Base-by-base conservation (phyloP, 352 stramenopile genomes). In the Pythium scleroteichum region DNA sequence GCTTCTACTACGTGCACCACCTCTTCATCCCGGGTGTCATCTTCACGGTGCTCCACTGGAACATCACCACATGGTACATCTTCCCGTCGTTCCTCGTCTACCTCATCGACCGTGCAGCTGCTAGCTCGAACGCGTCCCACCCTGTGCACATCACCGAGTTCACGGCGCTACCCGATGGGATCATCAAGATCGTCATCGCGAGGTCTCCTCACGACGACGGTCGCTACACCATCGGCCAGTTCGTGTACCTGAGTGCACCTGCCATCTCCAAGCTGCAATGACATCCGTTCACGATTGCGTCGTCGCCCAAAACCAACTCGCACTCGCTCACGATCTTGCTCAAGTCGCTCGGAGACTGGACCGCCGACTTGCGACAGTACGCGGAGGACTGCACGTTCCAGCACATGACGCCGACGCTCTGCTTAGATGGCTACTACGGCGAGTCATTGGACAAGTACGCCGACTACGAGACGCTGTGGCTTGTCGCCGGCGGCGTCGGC, bases 261-360 rank as follows among this genome's bases (percentile, higher is more conserved):
- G 20, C 65, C 8, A 63, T 85, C 40, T 80, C 73, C 23, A 79
- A 74, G 62, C 50, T 71, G 8, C 68, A 85, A 53, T 85, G 73
- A 71, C 76, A 85, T 24, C 47, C 73, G 17, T 79, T 85, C 59
- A 80, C 70, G 12, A 75, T 85, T 23, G 59, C 58, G 4, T 85
- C 75, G 20, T 78, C 75, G 17, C 75, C 75, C 2, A 40, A 38
- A 0, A 39, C 35, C 1, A 69, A 41, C 20, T 24, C 54, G 7
- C 46, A 16, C 20, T 53, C 61, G 1, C 19, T 85, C 22, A 85
- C 72, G 10, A 38, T 85, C 17, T 32, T 76, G 38, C 22, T 78
- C 53, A 82, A 82, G 47, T 68, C 72, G 7, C 65, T 81, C 12
- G 75, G 75, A 3, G 52, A 76, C 47, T 85, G 75, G 75, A 78